A percentile compares a stretch with the other conserved stretches of the same genome.
These are phyloP conservation scores for Blastobotrys illinoisensis DNA, from an alignment of 1,139 yeast genomes.

Conservation along the genomic window DNA sequence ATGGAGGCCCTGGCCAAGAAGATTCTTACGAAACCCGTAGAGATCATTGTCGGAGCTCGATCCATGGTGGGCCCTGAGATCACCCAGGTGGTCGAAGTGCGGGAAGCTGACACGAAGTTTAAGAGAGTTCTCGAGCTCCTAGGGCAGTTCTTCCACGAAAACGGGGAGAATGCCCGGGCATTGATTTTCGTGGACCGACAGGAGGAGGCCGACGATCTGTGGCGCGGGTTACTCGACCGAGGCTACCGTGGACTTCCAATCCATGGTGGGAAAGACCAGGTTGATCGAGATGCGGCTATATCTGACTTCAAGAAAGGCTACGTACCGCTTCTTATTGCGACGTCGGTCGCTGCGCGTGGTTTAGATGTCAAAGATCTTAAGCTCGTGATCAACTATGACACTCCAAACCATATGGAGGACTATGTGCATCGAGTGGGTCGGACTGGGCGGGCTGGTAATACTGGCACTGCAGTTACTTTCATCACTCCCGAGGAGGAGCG, in stretches of 20 bases:
- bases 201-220: slow-evolving; percentile 67
- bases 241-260: slow-evolving; percentile 61
- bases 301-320: slow-evolving; percentile 63
- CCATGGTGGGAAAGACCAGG: slow-evolving; percentile 92
- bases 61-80: slow-evolving; percentile 83
- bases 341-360: slow-evolving; percentile 94
- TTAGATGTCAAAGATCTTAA: slow-evolving; percentile 80
- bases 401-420: slow-evolving; percentile 91
- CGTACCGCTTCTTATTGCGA: slow-evolving; percentile 67
- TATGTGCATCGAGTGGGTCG: slow-evolving; percentile 95
- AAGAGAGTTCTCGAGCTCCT: slow-evolving; percentile 48
- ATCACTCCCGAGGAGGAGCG: slow-evolving; percentile 61
- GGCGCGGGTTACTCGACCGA: slow-evolving; percentile 49
- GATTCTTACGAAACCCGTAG: slow-evolving; percentile 58
- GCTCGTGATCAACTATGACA: slow-evolving; percentile 78
- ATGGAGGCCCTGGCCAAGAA: slow-evolving; percentile 71
- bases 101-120: slow-evolving; percentile 49
- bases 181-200: slow-evolving; percentile 87
- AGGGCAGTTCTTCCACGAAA: slow-evolving; percentile 37
- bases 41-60: slow-evolving; percentile 75
- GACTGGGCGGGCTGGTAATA: slow-evolving; percentile 86
- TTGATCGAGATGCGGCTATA: slow-evolving; percentile 74
- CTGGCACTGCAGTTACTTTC: slow-evolving; percentile 76
- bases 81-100: slow-evolving; percentile 61
- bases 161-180: slow-evolving; percentile 45